phyloP scores from a whole-genome alignment of 1,139 yeast species.

The Candida pseudoviswanathii region DNA sequence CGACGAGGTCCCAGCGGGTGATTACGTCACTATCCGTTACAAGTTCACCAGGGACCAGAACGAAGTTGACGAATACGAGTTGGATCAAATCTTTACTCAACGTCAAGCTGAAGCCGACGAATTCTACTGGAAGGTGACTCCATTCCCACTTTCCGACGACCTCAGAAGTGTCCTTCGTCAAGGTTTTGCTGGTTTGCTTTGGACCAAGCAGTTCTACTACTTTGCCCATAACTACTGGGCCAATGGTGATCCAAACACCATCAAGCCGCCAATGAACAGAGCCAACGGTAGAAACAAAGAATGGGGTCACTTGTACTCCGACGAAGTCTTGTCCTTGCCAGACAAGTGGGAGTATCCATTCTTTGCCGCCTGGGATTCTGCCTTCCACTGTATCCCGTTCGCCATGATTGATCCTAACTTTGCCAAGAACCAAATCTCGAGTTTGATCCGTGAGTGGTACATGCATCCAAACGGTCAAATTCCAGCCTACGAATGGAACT shows the following conservation, averaged over 20 bases:
- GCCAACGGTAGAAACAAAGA: constrained; percentile 84
- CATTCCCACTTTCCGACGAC: constrained; percentile 82
- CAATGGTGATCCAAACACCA: constrained; percentile 80
- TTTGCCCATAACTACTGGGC: constrained; percentile 89
- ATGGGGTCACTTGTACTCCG: constrained; percentile 89
- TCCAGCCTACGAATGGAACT: constrained; percentile 98
- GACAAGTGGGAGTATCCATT: constrained; percentile 98
- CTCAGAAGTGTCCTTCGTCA: constrained; percentile 88
- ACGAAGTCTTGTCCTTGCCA: constrained; percentile 87
- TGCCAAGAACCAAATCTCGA: constrained; percentile 87
- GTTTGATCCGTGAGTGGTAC: constrained; percentile 93
- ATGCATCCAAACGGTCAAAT: constrained; percentile 99
- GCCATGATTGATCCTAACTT: constrained; percentile 95
- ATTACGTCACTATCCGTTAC: constrained; percentile 85
- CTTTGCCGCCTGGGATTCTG: constrained; percentile 98
- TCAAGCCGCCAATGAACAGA: constrained; percentile 76
- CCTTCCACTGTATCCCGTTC: constrained; percentile 92
- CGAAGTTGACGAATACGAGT: constrained; percentile 75
- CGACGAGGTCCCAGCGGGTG: constrained; percentile 83
- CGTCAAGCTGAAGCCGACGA: constrained; percentile 93
- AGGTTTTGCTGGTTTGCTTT: constrained; percentile 90
- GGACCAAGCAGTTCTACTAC: constrained; percentile 94
- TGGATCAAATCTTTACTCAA: constrained; percentile 71
- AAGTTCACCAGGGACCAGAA: constrained; percentile 54
- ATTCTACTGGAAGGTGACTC: constrained; percentile 88